Conservation (phyloP, 805 yeast species). For the Pichia rugopelliculosa region DNA sequence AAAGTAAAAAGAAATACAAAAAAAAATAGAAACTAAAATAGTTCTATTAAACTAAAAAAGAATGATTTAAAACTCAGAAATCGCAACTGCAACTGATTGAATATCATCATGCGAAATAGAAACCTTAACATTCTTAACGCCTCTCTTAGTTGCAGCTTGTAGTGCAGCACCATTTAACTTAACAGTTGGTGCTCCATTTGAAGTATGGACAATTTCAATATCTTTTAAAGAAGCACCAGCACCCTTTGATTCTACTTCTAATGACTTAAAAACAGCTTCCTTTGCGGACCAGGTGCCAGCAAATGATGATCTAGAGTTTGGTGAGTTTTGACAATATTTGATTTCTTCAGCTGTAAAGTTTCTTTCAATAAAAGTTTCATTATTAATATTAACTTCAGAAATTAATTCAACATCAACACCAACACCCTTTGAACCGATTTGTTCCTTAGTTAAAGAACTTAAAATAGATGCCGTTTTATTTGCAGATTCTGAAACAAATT, state of each 20-base stretch:
- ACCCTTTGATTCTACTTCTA: constrained; percentile 83
- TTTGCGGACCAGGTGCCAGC: constrained; percentile 99
- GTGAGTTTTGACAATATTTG: constrained; percentile 64
- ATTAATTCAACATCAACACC: constrained; percentile 97
- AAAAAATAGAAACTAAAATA: too few relatives aligned
- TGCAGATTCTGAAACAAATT: constrained; percentile 41
- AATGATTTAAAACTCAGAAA: constrained; percentile 43
- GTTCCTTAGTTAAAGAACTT: constrained; percentile 41
- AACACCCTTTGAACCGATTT: constrained; percentile 51
- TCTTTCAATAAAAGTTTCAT: constrained; percentile 84
- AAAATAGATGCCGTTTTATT: constrained; percentile 60
- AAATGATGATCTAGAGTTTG: constrained; percentile 80
- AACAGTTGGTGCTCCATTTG: constrained; percentile 79
- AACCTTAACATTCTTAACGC: constrained; percentile 66
- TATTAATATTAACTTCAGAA: constrained; percentile 72
- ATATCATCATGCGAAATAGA: constrained; percentile 94
- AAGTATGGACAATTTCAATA: constrained; percentile 74
- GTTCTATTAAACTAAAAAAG: not conserved
- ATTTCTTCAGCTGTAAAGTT: constrained; percentile 83
- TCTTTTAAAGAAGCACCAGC: constrained; percentile 92
- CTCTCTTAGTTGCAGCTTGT: constrained; percentile 61
- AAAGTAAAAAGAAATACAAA: too few relatives aligned
- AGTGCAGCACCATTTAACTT: constrained; percentile 69
- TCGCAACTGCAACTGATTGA: constrained; percentile 97
- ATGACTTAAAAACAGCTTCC: constrained; percentile 96